These are phyloP conservation scores for Coccinonectria pachysandricola DNA, from an alignment of 2,329 filamentous ascomycete genomes.

Conservation along the genomic window DNA sequence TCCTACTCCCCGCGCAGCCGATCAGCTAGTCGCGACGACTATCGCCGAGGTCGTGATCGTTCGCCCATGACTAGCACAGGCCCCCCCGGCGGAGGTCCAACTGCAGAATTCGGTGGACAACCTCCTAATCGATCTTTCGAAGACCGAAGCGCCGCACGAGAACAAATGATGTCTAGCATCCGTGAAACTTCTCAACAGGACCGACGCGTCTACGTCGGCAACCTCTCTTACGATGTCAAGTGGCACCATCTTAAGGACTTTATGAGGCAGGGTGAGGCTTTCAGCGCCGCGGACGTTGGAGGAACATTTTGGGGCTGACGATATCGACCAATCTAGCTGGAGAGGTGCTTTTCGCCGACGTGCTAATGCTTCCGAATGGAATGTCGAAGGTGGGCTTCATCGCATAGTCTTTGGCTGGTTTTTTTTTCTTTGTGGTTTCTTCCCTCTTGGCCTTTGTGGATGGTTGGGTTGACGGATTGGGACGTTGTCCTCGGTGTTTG, in stretches of 20 bases:
- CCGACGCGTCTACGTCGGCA: slow-evolving; percentile 98
- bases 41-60: slow-evolving; percentile 63
- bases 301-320: slow-evolving; percentile 28
- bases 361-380: slow-evolving; percentile 98
- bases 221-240: slow-evolving; percentile 98
- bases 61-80: slow-evolving; percentile 77
- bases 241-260: slow-evolving; percentile 99
- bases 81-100: slow-evolving; percentile 59
- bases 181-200: slow-evolving; percentile 96
- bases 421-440: slow-evolving; percentile 66
- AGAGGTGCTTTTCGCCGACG: slow-evolving; percentile 98
- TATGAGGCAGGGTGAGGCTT: slow-evolving; percentile 88
- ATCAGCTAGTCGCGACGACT: slow-evolving; percentile 65
- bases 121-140: slow-evolving; percentile 66
- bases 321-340: slow-evolving; percentile 55
- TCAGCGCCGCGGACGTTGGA: slow-evolving; percentile 15
- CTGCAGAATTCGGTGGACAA: slow-evolving; percentile 51
- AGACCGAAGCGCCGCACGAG: slow-evolving; percentile 72
- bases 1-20: slow-evolving; percentile 73
- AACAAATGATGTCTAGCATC: slow-evolving; percentile 92
- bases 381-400: slow-evolving; percentile 99
- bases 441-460: slow-evolving; percentile 66
- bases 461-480: slow-evolving; percentile 98
- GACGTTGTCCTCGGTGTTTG: slow-evolving; percentile 76
- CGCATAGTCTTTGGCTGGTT: slow-evolving; percentile 69